Percentiles rank a stretch among this genome's conserved stretches.
Evolutionary conservation across 2,329 filamentous ascomycete species (phyloP).

Genomic region (Trichoderma afroharzianum): DNA sequence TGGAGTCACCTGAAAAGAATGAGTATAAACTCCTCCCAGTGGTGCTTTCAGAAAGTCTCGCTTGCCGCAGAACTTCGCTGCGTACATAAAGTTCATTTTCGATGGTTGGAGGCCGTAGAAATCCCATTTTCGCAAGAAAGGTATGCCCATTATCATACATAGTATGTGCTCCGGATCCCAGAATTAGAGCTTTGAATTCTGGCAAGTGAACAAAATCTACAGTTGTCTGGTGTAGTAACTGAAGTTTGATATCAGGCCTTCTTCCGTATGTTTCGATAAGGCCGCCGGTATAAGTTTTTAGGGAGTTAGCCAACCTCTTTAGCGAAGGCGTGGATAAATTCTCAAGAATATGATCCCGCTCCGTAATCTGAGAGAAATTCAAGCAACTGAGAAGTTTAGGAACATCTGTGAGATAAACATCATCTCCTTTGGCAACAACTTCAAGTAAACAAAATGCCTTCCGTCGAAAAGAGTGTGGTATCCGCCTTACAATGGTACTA

Average conservation of each 20-base stretch:
- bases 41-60: too few species aligned
- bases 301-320: too few species aligned
- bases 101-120: too few species aligned
- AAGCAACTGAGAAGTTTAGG: neutral
- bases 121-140: too few species aligned
- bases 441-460: slow-evolving; percentile 8
- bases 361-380: neutral
- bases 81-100: too few species aligned
- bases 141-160: neutral
- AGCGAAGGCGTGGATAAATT: too few species aligned
- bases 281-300: neutral
- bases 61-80: too few species aligned
- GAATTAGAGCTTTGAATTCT: neutral
- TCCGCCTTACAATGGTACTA: neutral
- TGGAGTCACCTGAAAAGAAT: too few species aligned
- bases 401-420: neutral
- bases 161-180: neutral
- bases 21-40: too few species aligned
- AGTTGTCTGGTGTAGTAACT: neutral
- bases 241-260: too few species aligned
- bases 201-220: neutral
- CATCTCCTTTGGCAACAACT: neutral
- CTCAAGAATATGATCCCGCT: neutral
- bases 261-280: too few species aligned
- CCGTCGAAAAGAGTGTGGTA: neutral